These are phyloP conservation scores for Ramaria sp. DNA, from an alignment of 768 basidiomycete genomes.

Conservation along the genomic window DNA sequence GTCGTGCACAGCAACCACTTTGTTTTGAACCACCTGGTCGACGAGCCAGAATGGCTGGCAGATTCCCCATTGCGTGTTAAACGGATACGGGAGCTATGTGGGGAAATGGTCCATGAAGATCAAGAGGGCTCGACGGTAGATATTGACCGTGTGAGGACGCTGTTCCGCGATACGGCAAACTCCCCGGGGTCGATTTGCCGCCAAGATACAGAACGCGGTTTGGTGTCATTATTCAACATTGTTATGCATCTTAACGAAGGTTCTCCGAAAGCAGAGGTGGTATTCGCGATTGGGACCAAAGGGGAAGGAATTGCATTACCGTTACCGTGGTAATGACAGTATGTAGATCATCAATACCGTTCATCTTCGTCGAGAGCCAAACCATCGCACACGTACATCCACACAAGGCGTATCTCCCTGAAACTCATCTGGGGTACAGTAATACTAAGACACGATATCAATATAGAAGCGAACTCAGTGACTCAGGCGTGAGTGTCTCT, in stretches of 20 bases:
- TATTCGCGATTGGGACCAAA: constrained; percentile 17
- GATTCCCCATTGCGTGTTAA: constrained; percentile 22
- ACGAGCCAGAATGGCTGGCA: constrained; percentile 22
- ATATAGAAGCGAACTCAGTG: too few relatives aligned
- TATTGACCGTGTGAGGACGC: constrained; percentile 14
- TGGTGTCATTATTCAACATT: constrained; percentile 27
- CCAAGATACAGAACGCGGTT: constrained; percentile 14
- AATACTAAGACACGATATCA: too few relatives aligned
- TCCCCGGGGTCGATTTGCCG: constrained; percentile 24
- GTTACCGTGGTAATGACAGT: not conserved
- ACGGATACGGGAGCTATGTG: constrained; percentile 17
- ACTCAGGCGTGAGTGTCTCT: too few relatives aligned
- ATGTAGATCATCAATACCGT: not conserved
- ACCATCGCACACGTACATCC: too few relatives aligned
- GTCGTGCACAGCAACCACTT: constrained; percentile 29
- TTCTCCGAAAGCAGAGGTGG: constrained; percentile 21
- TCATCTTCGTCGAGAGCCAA: too few relatives aligned
- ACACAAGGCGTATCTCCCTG: too few relatives aligned
- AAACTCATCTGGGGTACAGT: too few relatives aligned
- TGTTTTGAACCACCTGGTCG: constrained; percentile 21
- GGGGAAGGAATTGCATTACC: not conserved
- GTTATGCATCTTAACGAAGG: constrained; percentile 22
- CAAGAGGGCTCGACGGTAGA: constrained; percentile 3
- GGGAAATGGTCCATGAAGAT: constrained; percentile 15
- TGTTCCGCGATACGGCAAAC: constrained; percentile 22